Conservation (phyloP, 495 filamentous ascomycete genomes). For the Penicillium odoratum region DNA sequence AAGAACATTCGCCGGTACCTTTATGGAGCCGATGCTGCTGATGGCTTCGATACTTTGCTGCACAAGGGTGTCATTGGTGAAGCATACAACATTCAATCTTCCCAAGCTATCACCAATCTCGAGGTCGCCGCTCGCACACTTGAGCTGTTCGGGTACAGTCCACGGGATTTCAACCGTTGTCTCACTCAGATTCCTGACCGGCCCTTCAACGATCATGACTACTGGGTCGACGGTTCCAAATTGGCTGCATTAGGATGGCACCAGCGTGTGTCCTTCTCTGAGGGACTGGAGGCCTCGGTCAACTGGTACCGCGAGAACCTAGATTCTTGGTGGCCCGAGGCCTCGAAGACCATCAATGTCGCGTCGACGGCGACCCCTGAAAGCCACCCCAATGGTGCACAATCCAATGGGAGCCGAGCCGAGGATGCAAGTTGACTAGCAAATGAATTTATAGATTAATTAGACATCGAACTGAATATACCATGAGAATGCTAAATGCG, state of each 20-base stretch:
- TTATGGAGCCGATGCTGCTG: conserved; percentile 70
- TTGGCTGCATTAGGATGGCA: conserved; percentile 65
- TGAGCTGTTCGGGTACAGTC: conserved; percentile 44
- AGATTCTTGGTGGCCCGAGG: conserved; percentile 5
- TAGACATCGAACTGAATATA: background rate
- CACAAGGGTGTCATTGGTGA: conserved; percentile 66
- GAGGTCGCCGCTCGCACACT: conserved; percentile 60
- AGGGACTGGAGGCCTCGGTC: conserved; percentile 64
- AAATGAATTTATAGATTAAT: background rate
- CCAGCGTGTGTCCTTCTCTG: conserved; percentile 59
- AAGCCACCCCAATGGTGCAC: background rate
- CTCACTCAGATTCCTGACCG: conserved; percentile 62
- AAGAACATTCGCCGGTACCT: conserved; percentile 66
- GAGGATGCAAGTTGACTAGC: background rate
- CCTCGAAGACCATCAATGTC: background rate
- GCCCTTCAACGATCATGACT: conserved; percentile 71
- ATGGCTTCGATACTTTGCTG: conserved; percentile 75
- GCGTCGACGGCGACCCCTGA: background rate
- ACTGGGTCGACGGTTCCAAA: conserved; percentile 67
- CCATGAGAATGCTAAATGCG: background rate
- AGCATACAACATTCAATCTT: conserved; percentile 72
- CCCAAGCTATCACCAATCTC: conserved; percentile 55
- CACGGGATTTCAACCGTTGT: conserved; percentile 23
- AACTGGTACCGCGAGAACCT: conserved; percentile 57
- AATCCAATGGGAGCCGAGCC: background rate